Conservation (phyloP, 805 yeast species). For the Kluyveromyces aestuarii region DNA sequence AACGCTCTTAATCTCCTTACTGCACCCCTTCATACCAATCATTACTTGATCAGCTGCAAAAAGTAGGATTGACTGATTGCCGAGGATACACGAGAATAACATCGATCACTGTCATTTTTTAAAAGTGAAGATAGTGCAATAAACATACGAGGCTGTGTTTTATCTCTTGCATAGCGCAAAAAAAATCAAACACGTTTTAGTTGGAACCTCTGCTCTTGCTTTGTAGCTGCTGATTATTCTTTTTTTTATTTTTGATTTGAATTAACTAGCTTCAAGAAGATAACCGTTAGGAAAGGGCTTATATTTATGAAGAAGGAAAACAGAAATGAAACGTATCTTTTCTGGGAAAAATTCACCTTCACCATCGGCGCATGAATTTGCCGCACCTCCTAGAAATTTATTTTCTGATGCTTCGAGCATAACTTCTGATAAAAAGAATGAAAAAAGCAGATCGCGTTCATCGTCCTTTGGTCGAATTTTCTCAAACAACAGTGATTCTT, state of each 20-base stretch:
- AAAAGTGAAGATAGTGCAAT: no score
- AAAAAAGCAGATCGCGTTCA: constrained; percentile 12
- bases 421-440: constrained; percentile 2
- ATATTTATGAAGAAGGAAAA: not conserved
- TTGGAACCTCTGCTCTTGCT: not conserved
- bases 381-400: constrained; percentile 18
- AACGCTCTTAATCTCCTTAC: no score
- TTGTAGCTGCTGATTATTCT: not conserved
- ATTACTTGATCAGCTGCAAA: no score
- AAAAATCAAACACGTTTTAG: no score
- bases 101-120: no score
- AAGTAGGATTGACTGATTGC: no score
- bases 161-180: no score
- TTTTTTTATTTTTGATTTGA: no score
- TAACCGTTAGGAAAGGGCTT: not conserved
- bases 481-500: constrained; percentile 10
- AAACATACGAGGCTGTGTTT: no score
- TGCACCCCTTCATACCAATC: no score
- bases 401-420: constrained; percentile 8
- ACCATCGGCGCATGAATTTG: constrained; percentile 15
- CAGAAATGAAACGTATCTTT: constrained; percentile 20
- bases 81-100: no score
- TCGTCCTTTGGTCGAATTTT: constrained; percentile 16
- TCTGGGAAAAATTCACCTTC: constrained; percentile 16
- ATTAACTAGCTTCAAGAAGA: not conserved